Evolutionary conservation across 352 stramenopile genomes (phyloP).

Genomic region (Globisporangium spiculum): DNA sequence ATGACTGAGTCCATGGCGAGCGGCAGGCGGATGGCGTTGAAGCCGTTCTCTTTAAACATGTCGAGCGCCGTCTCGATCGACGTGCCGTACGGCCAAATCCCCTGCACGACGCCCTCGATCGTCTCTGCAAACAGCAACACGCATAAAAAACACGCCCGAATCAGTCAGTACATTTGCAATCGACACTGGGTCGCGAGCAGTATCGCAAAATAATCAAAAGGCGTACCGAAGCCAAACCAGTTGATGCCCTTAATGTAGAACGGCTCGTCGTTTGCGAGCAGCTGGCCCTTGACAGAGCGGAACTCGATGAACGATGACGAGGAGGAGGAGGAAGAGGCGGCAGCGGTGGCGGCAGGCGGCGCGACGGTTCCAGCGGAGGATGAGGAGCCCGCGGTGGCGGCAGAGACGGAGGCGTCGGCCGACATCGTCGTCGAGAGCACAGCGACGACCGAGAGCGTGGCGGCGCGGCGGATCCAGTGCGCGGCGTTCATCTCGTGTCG

Average conservation of each 20-base stretch:
- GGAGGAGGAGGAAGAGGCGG: background rate
- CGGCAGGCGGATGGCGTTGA: conserved; percentile 62
- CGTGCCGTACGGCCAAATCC: conserved; percentile 64
- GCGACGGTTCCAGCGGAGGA: background rate
- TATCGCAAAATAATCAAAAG: background rate
- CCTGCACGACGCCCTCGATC: conserved; percentile 57
- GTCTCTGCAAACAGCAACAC: conserved; percentile 28
- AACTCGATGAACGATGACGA: conserved; percentile 55
- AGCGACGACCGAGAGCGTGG: background rate
- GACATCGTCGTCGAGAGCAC: background rate
- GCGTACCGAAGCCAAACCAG: conserved; percentile 63
- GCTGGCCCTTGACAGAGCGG: conserved; percentile 49
- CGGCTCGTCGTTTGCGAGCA: conserved; percentile 49
- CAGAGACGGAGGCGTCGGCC: background rate
- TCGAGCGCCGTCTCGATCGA: conserved; percentile 49
- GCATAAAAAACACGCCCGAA: background rate
- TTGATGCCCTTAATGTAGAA: conserved; percentile 74
- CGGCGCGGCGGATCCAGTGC: conserved; percentile 9
- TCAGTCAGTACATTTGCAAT: background rate
- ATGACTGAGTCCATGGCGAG: conserved; percentile 69
- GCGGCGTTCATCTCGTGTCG: conserved; percentile 5
- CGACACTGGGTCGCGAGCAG: background rate
- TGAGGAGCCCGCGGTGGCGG: background rate
- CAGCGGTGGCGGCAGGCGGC: background rate
- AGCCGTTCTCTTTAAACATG: conserved; percentile 39